phyloP scores from a whole-genome alignment of 352 stramenopile genomes.

The Globisporangium carolinianum region DNA sequence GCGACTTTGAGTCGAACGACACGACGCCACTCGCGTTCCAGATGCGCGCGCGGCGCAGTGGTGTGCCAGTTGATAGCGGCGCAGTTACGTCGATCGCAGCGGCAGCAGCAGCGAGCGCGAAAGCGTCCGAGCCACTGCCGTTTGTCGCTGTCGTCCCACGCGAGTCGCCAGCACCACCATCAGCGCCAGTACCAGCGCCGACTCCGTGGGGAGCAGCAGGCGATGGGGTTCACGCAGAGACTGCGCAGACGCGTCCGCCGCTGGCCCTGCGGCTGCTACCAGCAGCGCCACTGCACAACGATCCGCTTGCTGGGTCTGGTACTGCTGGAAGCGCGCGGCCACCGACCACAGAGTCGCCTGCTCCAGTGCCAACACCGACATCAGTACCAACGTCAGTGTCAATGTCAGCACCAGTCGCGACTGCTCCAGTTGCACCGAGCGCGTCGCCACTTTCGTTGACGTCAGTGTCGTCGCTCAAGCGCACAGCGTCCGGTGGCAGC shows the following conservation, averaged over 20 bases:
- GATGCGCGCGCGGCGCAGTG: neutral
- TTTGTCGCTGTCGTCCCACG: too few species aligned
- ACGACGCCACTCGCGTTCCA: neutral
- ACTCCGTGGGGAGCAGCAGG: too few species aligned
- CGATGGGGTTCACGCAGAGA: too few species aligned
- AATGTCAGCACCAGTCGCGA: neutral
- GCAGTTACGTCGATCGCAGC: neutral
- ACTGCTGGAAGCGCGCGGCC: too few species aligned
- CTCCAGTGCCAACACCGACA: neutral
- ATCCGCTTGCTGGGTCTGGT: too few species aligned
- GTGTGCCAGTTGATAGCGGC: neutral
- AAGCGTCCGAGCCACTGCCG: too few species aligned
- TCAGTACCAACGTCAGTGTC: neutral
- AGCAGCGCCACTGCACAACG: too few species aligned
- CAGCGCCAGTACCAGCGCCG: neutral
- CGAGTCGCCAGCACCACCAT: neutral
- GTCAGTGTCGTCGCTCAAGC: constrained; percentile 1
- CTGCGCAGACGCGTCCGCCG: too few species aligned
- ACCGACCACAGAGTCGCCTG: too few species aligned
- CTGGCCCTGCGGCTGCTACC: too few species aligned
- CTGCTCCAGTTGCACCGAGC: neutral
- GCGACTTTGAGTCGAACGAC: constrained; percentile 1
- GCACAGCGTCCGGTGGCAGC: constrained; percentile 1
- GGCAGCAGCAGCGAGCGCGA: neutral
- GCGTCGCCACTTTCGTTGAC: neutral